Evolutionary conservation across 2,329 filamentous ascomycete species (phyloP), one percentile per base, ranked within the genome.

Genomic region (Paramyrothecium roridum): DNA sequence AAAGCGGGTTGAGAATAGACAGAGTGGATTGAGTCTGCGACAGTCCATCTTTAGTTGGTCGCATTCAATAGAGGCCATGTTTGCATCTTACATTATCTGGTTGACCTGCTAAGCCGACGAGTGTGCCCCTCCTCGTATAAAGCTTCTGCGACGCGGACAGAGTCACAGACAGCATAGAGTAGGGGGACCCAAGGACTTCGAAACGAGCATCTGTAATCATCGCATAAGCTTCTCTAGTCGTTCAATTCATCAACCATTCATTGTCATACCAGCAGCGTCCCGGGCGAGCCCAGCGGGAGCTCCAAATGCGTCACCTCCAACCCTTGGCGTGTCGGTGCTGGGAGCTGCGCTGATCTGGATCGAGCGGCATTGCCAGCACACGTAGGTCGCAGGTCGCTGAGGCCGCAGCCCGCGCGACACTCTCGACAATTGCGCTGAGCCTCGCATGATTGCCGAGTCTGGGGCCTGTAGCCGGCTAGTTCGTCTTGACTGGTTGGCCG

Each of bases 101-200:
- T 71, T 96, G 93, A 63, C 95, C 95, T 65, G 90, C 91, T 57
- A 98, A 83, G 49, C 89, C 93, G 53, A 98, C 90, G 52, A 99
- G 79, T 1, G 93, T 96, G 53, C 96, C 96, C 65, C 92, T 86
- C 63, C 93, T 85, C 21, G 95, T 97, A 74, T 95, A 97, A 51
- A 99, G 85, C 65, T 90, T 89, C 73, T 98, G 93, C 33, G 93
- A 98, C 46, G 95, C 90, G 37, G 95, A 96, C 52, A 99, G 84
- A 8, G 89, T 91, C 61, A 96, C 93, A 21, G 93, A 97, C 63
- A 99, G 87, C 60, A 99, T 85, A 54, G 95, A 98, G 73, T 95
- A 95, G 2, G 93, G 92, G 22, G 90, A 85, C 59, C 95, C 95
- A 61, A 99, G 79, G 50, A 98, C 91, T 73, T 98, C 91, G 73